Conservation (phyloP, 352 stramenopile genomes). For the Globisporangium canariense region DNA sequence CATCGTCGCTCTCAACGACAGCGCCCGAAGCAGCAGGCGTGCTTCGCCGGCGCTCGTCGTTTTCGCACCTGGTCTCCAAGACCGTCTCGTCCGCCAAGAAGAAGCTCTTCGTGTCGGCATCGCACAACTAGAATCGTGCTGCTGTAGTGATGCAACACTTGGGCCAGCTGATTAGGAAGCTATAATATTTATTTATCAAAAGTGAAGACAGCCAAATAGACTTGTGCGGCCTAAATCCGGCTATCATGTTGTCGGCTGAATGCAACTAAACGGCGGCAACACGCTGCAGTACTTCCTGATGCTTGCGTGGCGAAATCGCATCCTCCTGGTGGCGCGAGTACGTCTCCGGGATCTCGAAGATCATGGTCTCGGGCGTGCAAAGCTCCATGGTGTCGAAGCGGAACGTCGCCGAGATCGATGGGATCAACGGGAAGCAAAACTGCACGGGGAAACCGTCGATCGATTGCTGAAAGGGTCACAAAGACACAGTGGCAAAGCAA, state of each 20-base stretch:
- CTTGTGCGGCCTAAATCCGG: too few relatives aligned
- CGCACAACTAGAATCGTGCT: conserved; percentile 10
- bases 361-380: conserved; percentile 21
- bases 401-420: conserved; percentile 58
- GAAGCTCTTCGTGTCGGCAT: conserved; percentile 26
- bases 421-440: conserved; percentile 66
- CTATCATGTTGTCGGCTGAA: too few relatives aligned
- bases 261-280: conserved; percentile 36
- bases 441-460: conserved; percentile 64
- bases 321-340: conserved; percentile 39
- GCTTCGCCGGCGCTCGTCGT: conserved; percentile 20
- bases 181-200: background rate
- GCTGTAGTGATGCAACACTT: background rate
- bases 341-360: conserved; percentile 32
- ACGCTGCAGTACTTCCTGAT: conserved; percentile 57
- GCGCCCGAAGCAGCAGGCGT: background rate
- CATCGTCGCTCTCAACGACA: background rate
- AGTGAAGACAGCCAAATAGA: background rate
- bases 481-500: background rate
- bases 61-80: conserved; percentile 51
- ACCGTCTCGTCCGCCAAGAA: conserved; percentile 59
- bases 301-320: conserved; percentile 49
- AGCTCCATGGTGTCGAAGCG: conserved; percentile 52
- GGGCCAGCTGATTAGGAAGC: too few relatives aligned
- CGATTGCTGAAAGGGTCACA: conserved; percentile 24